Evolutionary conservation across 2,329 filamentous ascomycete genomes (phyloP).

Genomic region (Ophiostoma australiae): DNA sequence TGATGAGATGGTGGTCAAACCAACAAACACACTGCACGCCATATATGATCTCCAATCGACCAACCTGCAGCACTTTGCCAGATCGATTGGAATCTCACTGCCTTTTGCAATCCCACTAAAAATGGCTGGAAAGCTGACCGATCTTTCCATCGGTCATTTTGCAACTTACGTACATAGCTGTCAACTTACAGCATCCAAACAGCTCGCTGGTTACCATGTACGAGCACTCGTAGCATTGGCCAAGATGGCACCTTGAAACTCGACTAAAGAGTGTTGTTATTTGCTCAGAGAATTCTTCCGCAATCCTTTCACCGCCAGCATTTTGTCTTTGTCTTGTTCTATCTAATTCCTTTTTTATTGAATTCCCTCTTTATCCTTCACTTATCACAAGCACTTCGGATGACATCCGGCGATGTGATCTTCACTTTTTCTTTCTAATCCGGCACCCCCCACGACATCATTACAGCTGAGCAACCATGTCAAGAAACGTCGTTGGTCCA

Average conservation of each 20-base stretch:
- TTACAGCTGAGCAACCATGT: neutral
- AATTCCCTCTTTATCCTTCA: neutral
- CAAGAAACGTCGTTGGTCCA: neutral
- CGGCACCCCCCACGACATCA: neutral
- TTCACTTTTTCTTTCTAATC: neutral
- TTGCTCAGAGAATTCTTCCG: neutral
- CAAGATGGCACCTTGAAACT: neutral
- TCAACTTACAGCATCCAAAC: neutral
- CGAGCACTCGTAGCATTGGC: slow-evolving; percentile 7
- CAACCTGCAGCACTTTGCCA: neutral
- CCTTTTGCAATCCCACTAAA: neutral
- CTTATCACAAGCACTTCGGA: neutral
- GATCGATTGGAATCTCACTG: neutral
- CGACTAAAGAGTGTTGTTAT: neutral
- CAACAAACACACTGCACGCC: slow-evolving; percentile 3
- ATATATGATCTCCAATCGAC: neutral
- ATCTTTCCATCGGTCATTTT: neutral
- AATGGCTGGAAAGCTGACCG: neutral
- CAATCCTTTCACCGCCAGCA: neutral
- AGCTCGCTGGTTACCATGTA: neutral
- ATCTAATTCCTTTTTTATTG: neutral
- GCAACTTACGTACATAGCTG: neutral
- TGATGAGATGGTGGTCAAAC: neutral
- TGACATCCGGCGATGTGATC: neutral
- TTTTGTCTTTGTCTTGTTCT: neutral